Base-by-base conservation (phyloP, 2,329 filamentous ascomycete species). In the Fusarium nurragi region DNA sequence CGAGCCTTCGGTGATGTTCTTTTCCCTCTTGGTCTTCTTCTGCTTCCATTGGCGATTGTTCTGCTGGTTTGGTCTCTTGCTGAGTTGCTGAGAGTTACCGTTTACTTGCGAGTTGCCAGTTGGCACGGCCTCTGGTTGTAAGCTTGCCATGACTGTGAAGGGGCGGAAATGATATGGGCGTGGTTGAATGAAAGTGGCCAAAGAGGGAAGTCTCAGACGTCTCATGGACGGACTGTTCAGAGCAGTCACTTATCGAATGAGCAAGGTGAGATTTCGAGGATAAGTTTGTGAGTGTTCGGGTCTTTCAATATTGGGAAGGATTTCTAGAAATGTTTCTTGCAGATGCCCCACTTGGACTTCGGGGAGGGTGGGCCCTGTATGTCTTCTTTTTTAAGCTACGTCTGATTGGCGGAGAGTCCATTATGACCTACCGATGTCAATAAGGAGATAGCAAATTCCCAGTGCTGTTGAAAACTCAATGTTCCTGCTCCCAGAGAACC, bases 1-100 rank as follows among this genome's bases (percentile, higher is more conserved):
- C 0, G 87, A 86, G 10, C 87, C 88, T 62, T 85, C 85, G 38
- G 84, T 85, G 61, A 84, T 88, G 67, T 85, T 84, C 63, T 83
- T 82, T 71, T 86, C 84, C 54, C 83, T 82, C 81, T 86, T 87
- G 36, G 81, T 81, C 75, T 85, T 86, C 69, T 84, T 84, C 49
- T 78, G 74, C 65, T 79, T 78, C 70, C 71, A 73, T 30, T 67
- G 57, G 26, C 71, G 68, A 28, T 67, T 66, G 2, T 61, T 65
- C 23, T 65, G 65, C 22, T 60, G 56, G 11, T 65, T 55, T 25
- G 67, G 65, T 25, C 71, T 62, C 69, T 75, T 75, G 32, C 71
- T 74, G 5, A 49, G 39, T 52, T 62, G 45, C 36, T 58, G 47
- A 22, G 57, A 18, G 34, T 54, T 54, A 25, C 26, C 41, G 6